Percentiles rank a stretch among this genome's conserved stretches.
These are phyloP conservation scores for Melanomma pulvis-pyrius DNA, from an alignment of 495 filamentous ascomycete species.

Conservation along the genomic window DNA sequence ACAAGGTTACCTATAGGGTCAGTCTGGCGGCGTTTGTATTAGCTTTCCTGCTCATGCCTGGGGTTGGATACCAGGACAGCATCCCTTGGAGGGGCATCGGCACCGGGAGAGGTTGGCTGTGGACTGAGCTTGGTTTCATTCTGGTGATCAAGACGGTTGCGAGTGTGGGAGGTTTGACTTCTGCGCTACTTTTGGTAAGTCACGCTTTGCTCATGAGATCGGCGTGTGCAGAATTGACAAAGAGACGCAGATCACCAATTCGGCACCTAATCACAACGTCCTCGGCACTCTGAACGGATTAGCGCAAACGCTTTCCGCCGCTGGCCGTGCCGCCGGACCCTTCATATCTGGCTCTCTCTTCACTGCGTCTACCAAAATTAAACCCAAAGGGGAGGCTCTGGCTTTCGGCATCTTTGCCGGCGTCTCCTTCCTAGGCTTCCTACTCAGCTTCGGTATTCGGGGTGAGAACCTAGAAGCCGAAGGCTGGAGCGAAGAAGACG, in stretches of 20 bases:
- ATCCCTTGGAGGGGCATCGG: conserved; percentile 51
- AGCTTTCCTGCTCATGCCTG: conserved; percentile 86
- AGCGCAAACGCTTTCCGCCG: conserved; percentile 90
- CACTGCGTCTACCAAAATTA: conserved; percentile 66
- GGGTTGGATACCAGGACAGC: conserved; percentile 74
- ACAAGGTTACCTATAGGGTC: conserved; percentile 76
- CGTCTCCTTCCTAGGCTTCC: conserved; percentile 73
- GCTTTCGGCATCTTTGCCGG: conserved; percentile 84
- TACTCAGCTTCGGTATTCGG: conserved; percentile 72
- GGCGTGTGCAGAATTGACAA: conserved; percentile 12
- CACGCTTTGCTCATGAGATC: background rate
- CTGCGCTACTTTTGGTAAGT: conserved; percentile 79
- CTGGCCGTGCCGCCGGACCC: conserved; percentile 83
- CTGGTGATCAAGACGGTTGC: conserved; percentile 87
- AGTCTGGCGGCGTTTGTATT: conserved; percentile 81
- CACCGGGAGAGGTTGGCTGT: conserved; percentile 63
- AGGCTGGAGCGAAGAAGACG: conserved; percentile 61
- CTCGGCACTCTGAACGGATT: conserved; percentile 91
- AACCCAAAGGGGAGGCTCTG: conserved; percentile 79
- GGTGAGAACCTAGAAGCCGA: conserved; percentile 63
- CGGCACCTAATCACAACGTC: conserved; percentile 79
- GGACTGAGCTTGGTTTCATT: conserved; percentile 73
- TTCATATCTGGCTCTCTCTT: conserved; percentile 86
- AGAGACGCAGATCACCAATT: conserved; percentile 79
- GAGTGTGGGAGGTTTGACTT: conserved; percentile 85